Evolutionary conservation across 2,329 filamentous ascomycete genomes (phyloP).

Genomic region (Phaeoacremonium minimum): DNA sequence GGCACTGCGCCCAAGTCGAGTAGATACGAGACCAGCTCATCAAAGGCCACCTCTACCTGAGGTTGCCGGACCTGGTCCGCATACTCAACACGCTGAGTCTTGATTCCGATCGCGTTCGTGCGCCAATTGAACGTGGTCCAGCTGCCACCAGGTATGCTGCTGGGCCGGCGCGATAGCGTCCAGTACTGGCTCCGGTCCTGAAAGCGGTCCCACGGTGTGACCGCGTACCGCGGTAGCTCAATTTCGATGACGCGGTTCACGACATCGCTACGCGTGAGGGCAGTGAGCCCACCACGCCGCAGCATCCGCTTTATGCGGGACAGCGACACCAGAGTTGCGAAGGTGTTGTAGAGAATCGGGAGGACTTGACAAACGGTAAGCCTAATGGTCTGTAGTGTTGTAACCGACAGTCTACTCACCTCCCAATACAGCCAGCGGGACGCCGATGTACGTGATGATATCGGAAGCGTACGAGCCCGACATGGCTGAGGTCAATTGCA

Average conservation of each 20-base stretch:
- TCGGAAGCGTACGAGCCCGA: slow-evolving; percentile 16
- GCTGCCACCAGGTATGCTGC: slow-evolving; percentile 52
- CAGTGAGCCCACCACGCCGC: slow-evolving; percentile 49
- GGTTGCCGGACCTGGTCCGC: slow-evolving; percentile 50
- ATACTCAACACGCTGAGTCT: slow-evolving; percentile 61
- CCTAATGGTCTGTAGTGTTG: slow-evolving; percentile 24
- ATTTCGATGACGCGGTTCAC: slow-evolving; percentile 65
- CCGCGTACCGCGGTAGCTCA: slow-evolving; percentile 60
- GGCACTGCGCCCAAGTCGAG: slow-evolving; percentile 60
- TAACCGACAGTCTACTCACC: not conserved
- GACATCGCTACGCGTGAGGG: slow-evolving; percentile 58
- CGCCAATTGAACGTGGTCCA: slow-evolving; percentile 67
- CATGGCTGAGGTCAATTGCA: no score
- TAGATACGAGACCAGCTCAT: slow-evolving; percentile 57
- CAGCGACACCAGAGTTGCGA: slow-evolving; percentile 54
- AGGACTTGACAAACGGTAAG: slow-evolving; percentile 57
- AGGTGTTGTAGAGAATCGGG: slow-evolving; percentile 63
- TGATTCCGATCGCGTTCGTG: slow-evolving; percentile 56
- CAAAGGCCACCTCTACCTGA: slow-evolving; percentile 50
- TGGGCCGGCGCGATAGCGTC: slow-evolving; percentile 45
- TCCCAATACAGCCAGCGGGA: slow-evolving; percentile 27
- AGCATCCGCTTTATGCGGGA: slow-evolving; percentile 58
- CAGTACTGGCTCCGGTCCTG: slow-evolving; percentile 53
- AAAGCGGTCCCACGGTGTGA: slow-evolving; percentile 55
- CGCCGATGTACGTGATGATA: slow-evolving; percentile 28